phyloP scores from a whole-genome alignment of 2,329 filamentous ascomycete genomes.

The Aspergillus sp. region DNA sequence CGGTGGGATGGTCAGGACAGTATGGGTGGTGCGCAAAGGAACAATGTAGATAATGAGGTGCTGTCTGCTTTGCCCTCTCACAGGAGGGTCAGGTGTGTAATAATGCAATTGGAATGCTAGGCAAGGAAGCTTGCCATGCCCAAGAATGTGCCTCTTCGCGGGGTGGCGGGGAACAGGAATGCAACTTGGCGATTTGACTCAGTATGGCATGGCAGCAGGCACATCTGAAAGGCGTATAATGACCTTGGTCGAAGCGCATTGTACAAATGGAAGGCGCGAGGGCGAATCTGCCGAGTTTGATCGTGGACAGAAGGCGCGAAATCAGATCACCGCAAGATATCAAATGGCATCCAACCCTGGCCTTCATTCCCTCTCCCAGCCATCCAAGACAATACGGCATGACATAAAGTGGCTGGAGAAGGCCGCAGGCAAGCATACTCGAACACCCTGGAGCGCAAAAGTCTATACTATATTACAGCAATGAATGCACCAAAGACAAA shows the following conservation, averaged over 20 bases:
- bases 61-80: too few relatives aligned
- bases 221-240: too few relatives aligned
- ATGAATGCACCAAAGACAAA: neutral
- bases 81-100: constrained; percentile 6
- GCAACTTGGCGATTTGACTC: constrained; percentile 4
- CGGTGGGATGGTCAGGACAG: too few relatives aligned
- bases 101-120: constrained; percentile 13
- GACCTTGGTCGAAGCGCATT: constrained; percentile 1
- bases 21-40: too few relatives aligned
- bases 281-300: neutral
- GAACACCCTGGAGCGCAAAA: neutral
- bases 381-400: constrained; percentile 4
- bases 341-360: too few relatives aligned
- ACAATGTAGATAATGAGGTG: too few relatives aligned
- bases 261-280: neutral
- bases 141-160: constrained; percentile 12
- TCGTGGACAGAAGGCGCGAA: neutral
- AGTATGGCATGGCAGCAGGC: constrained; percentile 13
- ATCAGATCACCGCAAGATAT: neutral
- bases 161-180: constrained; percentile 8
- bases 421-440: neutral
- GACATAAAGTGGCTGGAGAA: constrained; percentile 9
- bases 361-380: too few relatives aligned
- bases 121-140: constrained; percentile 7
- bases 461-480: neutral